A percentile compares a stretch with the other conserved stretches of the same genome.
phyloP scores from a whole-genome alignment of 139 green algal genomes.

The Picochlorum costavermella region DNA sequence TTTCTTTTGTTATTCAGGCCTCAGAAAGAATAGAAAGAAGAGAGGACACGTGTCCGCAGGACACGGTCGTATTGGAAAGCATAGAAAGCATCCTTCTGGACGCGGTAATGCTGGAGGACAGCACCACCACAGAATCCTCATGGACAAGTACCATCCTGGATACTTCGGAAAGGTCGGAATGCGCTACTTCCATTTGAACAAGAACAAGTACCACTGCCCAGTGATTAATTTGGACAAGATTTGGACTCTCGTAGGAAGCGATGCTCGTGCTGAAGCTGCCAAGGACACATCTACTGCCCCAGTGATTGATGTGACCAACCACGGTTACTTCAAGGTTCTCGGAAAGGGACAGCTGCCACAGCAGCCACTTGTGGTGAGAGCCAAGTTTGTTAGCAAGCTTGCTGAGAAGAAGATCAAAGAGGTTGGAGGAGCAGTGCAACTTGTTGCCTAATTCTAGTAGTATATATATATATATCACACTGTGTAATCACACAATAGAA shows the following conservation, averaged over 20 bases:
- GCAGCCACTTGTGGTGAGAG: constrained; percentile 92
- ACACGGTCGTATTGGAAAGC: constrained; percentile 98
- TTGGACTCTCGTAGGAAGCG: constrained; percentile 75
- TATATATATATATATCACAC: constrained; percentile 2
- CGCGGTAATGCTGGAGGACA: constrained; percentile 98
- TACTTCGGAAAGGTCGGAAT: constrained; percentile 99
- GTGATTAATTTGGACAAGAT: constrained; percentile 99
- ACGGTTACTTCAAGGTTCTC: constrained; percentile 89
- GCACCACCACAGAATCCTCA: constrained; percentile 98
- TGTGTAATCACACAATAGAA: neutral
- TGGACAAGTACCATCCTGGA: constrained; percentile 96
- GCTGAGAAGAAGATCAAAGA: constrained; percentile 99
- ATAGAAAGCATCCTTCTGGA: constrained; percentile 96
- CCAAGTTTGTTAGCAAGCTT: constrained; percentile 96
- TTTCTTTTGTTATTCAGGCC: constrained; percentile 22
- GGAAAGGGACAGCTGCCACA: constrained; percentile 92
- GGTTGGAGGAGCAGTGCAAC: constrained; percentile 73
- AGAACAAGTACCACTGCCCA: constrained; percentile 93
- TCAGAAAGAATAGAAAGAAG: constrained; percentile 98
- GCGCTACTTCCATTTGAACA: constrained; percentile 92
- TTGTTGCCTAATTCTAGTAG: constrained; percentile 29
- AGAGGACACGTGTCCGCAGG: constrained; percentile 93
- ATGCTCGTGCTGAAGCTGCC: constrained; percentile 60
- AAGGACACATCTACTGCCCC: constrained; percentile 66
- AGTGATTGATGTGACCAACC: constrained; percentile 96